Conservation (phyloP, 139 green algal genomes). For the Zygnema cylindricum region DNA sequence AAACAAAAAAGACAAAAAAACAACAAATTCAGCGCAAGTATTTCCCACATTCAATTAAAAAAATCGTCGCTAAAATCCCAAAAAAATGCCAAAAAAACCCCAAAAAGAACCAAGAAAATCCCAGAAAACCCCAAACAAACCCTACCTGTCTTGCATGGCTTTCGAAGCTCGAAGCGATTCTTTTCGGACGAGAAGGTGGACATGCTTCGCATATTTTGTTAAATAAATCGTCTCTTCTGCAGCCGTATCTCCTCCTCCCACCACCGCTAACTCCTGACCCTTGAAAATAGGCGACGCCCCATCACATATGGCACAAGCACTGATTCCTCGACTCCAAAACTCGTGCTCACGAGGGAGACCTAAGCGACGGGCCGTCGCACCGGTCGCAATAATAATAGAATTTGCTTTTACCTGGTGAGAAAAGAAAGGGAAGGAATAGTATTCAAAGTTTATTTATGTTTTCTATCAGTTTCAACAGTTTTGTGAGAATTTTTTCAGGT, state of each 20-base stretch:
- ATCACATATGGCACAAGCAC: conserved; percentile 97
- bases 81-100: not conserved
- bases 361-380: conserved; percentile 88
- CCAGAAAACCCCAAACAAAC: not conserved
- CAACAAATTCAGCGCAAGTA: not conserved
- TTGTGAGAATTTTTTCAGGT: too few relatives aligned
- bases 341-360: conserved; percentile 84
- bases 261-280: conserved; percentile 86
- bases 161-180: conserved; percentile 82
- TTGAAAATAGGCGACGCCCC: conserved; percentile 72
- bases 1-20: conserved; percentile 3
- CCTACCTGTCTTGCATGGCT: conserved; percentile 80
- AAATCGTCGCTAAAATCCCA: too few relatives aligned
- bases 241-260: conserved; percentile 95
- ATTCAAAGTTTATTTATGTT: too few relatives aligned
- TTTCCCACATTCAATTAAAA: too few relatives aligned
- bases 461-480: too few relatives aligned
- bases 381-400: conserved; percentile 93
- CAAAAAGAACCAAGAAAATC: conserved; percentile 5
- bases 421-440: too few relatives aligned
- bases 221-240: conserved; percentile 96
- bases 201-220: conserved; percentile 94
- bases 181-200: conserved; percentile 92
- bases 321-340: conserved; percentile 94
- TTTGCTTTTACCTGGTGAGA: conserved; percentile 73